These are phyloP conservation scores for Hanseniaspora sp. DNA, from an alignment of 1,139 yeast species.

Conservation along the genomic window DNA sequence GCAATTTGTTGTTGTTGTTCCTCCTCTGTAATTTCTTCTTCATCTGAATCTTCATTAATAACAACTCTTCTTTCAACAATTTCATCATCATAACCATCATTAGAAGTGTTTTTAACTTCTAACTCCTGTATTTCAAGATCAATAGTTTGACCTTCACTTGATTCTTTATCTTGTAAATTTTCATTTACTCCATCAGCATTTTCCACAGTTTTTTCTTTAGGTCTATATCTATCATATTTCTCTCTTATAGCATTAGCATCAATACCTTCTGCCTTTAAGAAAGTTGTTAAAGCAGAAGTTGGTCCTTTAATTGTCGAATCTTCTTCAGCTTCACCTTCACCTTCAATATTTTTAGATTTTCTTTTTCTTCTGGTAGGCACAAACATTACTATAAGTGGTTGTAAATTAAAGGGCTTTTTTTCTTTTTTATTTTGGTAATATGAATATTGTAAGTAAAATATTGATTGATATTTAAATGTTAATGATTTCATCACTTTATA, in stretches of 20 bases:
- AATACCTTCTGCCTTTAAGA: slow-evolving; percentile 73
- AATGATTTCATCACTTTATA: too few species aligned
- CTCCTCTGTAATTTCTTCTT: slow-evolving; percentile 25
- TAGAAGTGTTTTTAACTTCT: background rate
- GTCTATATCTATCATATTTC: slow-evolving; percentile 38
- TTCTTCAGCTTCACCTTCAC: slow-evolving; percentile 24
- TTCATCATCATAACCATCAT: slow-evolving; percentile 16
- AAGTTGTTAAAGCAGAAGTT: slow-evolving; percentile 67
- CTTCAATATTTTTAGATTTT: slow-evolving; percentile 2
- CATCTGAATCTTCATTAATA: slow-evolving; percentile 17
- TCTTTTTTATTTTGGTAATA: too few species aligned
- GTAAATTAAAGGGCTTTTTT: background rate
- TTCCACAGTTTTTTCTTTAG: slow-evolving; percentile 24
- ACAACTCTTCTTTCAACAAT: slow-evolving; percentile 6
- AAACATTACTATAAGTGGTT: background rate
- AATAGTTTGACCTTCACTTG: slow-evolving; percentile 19
- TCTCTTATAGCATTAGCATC: slow-evolving; percentile 66
- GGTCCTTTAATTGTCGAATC: slow-evolving; percentile 55
- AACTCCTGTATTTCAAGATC: slow-evolving; percentile 18
- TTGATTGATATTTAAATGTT: too few species aligned
- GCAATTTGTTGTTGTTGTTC: slow-evolving; percentile 19
- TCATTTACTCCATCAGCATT: slow-evolving; percentile 10
- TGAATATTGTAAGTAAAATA: too few species aligned
- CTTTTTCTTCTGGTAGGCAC: slow-evolving; percentile 15
- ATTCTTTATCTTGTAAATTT: slow-evolving; percentile 15